Base-by-base conservation (phyloP, 1,139 yeast genomes). In the Debaryomycetaceae sp. region DNA sequence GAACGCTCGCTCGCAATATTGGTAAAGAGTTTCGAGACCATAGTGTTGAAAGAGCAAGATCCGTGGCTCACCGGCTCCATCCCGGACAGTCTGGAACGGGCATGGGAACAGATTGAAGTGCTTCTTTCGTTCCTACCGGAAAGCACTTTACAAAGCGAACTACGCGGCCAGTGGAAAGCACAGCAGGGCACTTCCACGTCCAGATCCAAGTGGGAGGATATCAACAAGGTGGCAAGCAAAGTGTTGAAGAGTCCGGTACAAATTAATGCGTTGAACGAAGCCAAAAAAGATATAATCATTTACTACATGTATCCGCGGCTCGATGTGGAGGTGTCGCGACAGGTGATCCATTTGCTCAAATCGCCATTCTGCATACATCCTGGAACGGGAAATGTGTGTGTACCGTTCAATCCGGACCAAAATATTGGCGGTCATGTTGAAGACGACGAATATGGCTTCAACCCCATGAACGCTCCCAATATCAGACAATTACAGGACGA, bases 361-460 rank as follows among this genome's bases (percentile, higher is more conserved):
- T 81, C 97, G 2, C 99, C 99, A n/a, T 90, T 92, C 52, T 90
- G 97, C 61, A 77, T 90, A 28, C 99, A 90, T 50, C 99, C 99
- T 1, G 77, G 86, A 5, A 92, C 99, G 0, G 97, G 96, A n/a
- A 81, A 86, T 43, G 82, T 90, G 4, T 90, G 98, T 72, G 96
- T 92, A 5, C 96, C 98, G 0, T 86, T 90, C 43, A 82, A 78
- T 45, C 74, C 82, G 2, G 15, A 47, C 39, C 22, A 49, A 47
- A 41, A 69, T 37, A 41, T 62, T 19, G 49, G 58, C 3, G 52
- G 47, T n/a, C 50, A 58, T 32, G 32, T 38, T 7, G 56, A 53
- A 1, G 64, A 62, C 36, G 68, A 61, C 35, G 51, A 36, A 0
- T 63, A 69, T 32, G 73, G 73, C 1, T 90, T 90, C 47, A 75